Conservation (phyloP, 208 protist species). For the Trypanosoma lewisi region DNA sequence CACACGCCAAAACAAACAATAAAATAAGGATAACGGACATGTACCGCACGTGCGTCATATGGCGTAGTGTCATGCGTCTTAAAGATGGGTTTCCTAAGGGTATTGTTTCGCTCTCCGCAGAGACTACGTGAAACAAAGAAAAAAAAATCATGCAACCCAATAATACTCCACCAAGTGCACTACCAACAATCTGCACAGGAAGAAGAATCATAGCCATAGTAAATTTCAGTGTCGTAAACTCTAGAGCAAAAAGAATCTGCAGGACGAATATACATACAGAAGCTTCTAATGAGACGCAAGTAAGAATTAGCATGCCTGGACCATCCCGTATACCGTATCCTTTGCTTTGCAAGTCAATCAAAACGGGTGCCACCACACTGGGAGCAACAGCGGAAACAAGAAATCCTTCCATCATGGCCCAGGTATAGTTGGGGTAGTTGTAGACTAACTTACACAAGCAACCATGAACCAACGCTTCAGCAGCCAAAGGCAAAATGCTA, state of each 20-base stretch:
- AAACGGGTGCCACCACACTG: constrained; percentile 40
- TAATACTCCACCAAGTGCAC: constrained; percentile 37
- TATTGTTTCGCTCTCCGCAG: constrained; percentile 48
- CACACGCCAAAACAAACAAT: constrained; percentile 28
- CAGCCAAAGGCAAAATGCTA: constrained; percentile 36
- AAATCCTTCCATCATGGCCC: constrained; percentile 49
- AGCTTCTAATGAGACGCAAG: constrained; percentile 44
- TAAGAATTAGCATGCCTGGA: constrained; percentile 58
- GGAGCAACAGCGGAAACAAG: constrained; percentile 48
- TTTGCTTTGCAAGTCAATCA: constrained; percentile 46
- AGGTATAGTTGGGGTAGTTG: constrained; percentile 42
- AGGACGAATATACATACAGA: constrained; percentile 42
- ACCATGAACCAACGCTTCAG: constrained; percentile 47
- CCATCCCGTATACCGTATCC: constrained; percentile 53
- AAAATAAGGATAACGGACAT: constrained; percentile 43
- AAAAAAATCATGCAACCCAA: constrained; percentile 41
- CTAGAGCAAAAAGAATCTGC: constrained; percentile 44
- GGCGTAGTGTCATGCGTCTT: constrained; percentile 40
- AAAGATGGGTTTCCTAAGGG: constrained; percentile 2
- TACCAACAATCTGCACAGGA: constrained; percentile 51
- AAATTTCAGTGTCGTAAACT: constrained; percentile 44
- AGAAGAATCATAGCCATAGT: constrained; percentile 36
- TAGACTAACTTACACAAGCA: constrained; percentile 42
- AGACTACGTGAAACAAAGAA: constrained; percentile 44
- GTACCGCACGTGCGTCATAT: constrained; percentile 48